Base-by-base conservation (phyloP, 257 asterid genomes). In the Coffea eugenioides region DNA sequence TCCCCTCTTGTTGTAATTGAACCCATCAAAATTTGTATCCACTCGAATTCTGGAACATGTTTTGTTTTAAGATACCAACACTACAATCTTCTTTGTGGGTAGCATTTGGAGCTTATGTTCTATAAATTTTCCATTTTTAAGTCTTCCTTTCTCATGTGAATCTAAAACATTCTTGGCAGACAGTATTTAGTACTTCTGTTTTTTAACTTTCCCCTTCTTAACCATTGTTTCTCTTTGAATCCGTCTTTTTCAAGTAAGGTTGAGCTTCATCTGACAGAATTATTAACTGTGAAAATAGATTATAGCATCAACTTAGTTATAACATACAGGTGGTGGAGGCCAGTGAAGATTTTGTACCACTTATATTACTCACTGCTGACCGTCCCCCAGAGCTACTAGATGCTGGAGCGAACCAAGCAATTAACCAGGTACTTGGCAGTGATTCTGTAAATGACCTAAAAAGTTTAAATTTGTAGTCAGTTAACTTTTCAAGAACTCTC, bases 341-440 rank as follows among this genome's bases (percentile, higher is more conserved):
- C 54, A 90, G 99, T 84, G 97, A 96, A 88, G 93, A 88, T 81
- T 96, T 92, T 88, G 89, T 94, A 49, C 99, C 98, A 10, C 85
- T 96, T 85, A 77, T 96, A 73, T 82, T 94, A 80, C 98, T 96
- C 62, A 90, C 99, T 20, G 99, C 98, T 62, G 99, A 96, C 74
- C 99, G 99, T 71, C 99, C 99, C 82, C 93, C 96, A 0, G 99
- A 96, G 87, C 88, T 96, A 76, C 90, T 89, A 69, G 97, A 96
- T 84, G 95, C 89, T 83, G 99, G 99, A 78, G 95, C 99, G 31
- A 96, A 96, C 90, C 99, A 96, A 87, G 97, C 99, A 77, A 94
- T 96, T 79, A 90, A 96, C 89, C 99, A 96, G 92, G 97, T 92
- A 64, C 27, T 7, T 69, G 70, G 20, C 12, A 0, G 12, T 52